Evolutionary conservation across 306 rosid genomes (phyloP).

Genomic region (Quercus mongolica): DNA sequence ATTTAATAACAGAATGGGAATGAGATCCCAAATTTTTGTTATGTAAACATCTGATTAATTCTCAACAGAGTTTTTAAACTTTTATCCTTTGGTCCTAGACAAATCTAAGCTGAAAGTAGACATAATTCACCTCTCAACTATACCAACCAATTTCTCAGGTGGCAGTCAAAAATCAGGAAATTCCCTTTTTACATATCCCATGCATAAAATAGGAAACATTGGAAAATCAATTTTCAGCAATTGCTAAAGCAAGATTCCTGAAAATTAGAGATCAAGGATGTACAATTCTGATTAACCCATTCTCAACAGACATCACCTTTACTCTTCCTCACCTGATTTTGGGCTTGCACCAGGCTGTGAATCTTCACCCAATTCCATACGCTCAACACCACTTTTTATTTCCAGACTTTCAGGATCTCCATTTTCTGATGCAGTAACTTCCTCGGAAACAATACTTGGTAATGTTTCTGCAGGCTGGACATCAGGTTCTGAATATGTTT

Average conservation of each 20-base stretch:
- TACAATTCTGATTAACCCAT: slow-evolving; percentile 63
- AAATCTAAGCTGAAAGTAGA: slow-evolving; percentile 31
- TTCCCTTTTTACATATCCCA: slow-evolving; percentile 56
- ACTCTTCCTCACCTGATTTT: slow-evolving; percentile 41
- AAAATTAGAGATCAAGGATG: slow-evolving; percentile 55
- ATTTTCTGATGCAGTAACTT: slow-evolving; percentile 35
- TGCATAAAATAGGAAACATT: slow-evolving; percentile 33
- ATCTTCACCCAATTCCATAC: slow-evolving; percentile 42
- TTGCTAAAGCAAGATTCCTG: slow-evolving; percentile 36
- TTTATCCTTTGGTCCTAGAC: slow-evolving; percentile 45
- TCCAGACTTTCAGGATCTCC: slow-evolving; percentile 34
- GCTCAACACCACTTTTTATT: slow-evolving; percentile 32
- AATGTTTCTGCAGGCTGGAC: slow-evolving; percentile 32
- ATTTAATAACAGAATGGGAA: slow-evolving; percentile 27
- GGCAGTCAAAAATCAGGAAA: slow-evolving; percentile 57
- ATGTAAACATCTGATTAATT: slow-evolving; percentile 41
- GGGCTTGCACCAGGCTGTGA: slow-evolving; percentile 25
- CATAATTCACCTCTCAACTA: slow-evolving; percentile 47
- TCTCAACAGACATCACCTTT: slow-evolving; percentile 42
- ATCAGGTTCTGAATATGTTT: slow-evolving; percentile 36
- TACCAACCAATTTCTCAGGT: slow-evolving; percentile 46
- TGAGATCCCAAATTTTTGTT: slow-evolving; percentile 33
- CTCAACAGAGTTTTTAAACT: slow-evolving; percentile 34
- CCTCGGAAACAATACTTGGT: slow-evolving; percentile 23
- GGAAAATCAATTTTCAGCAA: slow-evolving; percentile 43